phyloP scores from a whole-genome alignment of 1,139 yeast species.

The Saccharomyces hybrid region DNA sequence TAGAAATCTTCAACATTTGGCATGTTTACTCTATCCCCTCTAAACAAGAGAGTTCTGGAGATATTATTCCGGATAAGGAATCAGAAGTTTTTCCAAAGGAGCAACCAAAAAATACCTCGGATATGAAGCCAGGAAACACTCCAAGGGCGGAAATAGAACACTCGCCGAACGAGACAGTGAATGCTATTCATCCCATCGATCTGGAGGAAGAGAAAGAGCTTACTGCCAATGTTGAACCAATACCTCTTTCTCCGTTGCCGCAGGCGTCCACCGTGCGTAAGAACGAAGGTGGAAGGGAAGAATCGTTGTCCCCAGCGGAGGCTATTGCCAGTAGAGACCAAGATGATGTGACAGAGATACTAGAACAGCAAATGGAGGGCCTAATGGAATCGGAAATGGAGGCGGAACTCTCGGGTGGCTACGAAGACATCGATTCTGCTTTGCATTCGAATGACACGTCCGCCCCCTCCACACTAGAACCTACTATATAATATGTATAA shows the following conservation, averaged over 20 bases:
- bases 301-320: constrained; percentile 6
- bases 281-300: not conserved
- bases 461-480: not conserved
- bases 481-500: not conserved
- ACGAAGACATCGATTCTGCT: not conserved
- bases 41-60: not conserved
- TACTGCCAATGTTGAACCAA: not conserved
- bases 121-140: not conserved
- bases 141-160: not conserved
- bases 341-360: constrained; percentile 5
- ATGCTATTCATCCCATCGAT: not conserved
- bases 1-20: constrained; percentile 17
- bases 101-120: not conserved
- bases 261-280: not conserved
- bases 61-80: not conserved
- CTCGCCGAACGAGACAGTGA: not conserved
- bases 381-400: constrained; percentile 9
- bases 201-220: not conserved
- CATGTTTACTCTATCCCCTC: constrained; percentile 5
- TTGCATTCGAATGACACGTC: too few relatives aligned
- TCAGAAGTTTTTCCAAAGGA: too few relatives aligned
- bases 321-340: constrained; percentile 12
- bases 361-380: constrained; percentile 12
- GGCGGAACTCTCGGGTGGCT: constrained; percentile 3
- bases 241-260: not conserved